Base-by-base conservation (phyloP, 2,329 filamentous ascomycete genomes). In the Aspergillus floridensis region DNA sequence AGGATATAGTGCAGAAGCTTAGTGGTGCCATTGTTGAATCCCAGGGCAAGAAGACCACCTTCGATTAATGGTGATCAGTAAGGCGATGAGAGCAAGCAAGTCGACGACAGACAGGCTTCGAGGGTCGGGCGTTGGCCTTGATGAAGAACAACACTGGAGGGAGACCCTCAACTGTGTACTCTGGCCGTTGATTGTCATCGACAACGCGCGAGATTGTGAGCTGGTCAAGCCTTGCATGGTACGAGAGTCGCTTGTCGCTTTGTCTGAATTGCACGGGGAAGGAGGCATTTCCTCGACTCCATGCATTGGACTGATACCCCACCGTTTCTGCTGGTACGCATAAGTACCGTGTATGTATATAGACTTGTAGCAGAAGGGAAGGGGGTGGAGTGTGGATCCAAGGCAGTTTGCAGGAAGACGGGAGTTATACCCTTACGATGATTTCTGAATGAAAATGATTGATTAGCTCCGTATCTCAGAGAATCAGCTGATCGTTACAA, bases 11-110 rank as follows among this genome's bases (percentile, higher is more conserved):
- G 35, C 82, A 81, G 57, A 85, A 90, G 69, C 83, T 92, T 65
- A 93, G 88, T 48, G 91, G 90, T 59, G 88, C 87, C 7, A 91
- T 95, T 72, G 90, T 95, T 22, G 87, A 90, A 75, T 82, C 84
- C 7, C 84, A 88, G 64, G 93, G 93, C 58, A 92, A 88, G 77
- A 96, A 95, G 81, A 86, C 86, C 59, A 91, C 86, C 0, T 96
- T 96, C 77, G 91, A 93, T 70, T 89, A 70, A 58, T 21, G 21
- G 49, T 47, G 32, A 22, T 48, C 26, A n/a, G 29, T 29, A 11
- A 5, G n/a, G 14, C 22, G 41, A 29, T 22, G 41, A 46, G 26
- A 16, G 1, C 16, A 41, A 29, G 32, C 47, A 31, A 6, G 14
- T 26, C 3, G 22, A 22, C 19, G 22, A 22, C 14, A 57, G 26